Base-by-base conservation (phyloP, 768 basidiomycete species). In the Cantharellus cinnabarinus region DNA sequence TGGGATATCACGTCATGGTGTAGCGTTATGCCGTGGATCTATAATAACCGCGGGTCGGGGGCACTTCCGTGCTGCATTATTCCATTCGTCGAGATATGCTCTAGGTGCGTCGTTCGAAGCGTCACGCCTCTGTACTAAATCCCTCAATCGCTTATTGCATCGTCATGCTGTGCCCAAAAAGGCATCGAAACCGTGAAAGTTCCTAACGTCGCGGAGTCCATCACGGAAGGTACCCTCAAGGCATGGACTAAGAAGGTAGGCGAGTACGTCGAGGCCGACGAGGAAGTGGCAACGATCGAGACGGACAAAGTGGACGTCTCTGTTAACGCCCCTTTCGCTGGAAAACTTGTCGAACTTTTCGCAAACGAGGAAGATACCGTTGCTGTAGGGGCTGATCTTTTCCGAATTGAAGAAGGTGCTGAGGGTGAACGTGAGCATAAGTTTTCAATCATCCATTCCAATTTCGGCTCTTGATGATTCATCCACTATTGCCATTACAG, bases 301-400 rank as follows among this genome's bases (percentile, higher is more conserved):
- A 99, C 94, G 4, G 94, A 99, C 77, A 97, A 98, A 84, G 94
- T 89, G 62, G 94, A 99, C 69, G 89, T 98, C 50, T 85, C 90
- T 3, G 93, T 99, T 59, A 99, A 95, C 68, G 88, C 94, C 15
- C 86, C 94, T 4, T 73, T 77, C 64, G 77, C 90, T 5, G 94
- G 94, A 10, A 91, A 76, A 54, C 90, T 99, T 63, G 78, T 82
- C 20, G 84, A 95, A 69, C 73, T 88, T 14, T 78, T 97, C 39
- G 90, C 83, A 50, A 79, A 77, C 48, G 94, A 97, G 71, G 94
- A 99, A 66, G 86, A 90, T 65, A 95, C 91, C 29, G 94, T 98
- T 61, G 75, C 80, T 4, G 90, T 97, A 42, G 94, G 94, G 39
- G 90, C 97, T 70, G 94, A 97, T 67, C 76, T 98, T 56, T 86